These are phyloP conservation scores for Vitis hybrid DNA, from an alignment of 177 flowering plant species.

Conservation along the genomic window DNA sequence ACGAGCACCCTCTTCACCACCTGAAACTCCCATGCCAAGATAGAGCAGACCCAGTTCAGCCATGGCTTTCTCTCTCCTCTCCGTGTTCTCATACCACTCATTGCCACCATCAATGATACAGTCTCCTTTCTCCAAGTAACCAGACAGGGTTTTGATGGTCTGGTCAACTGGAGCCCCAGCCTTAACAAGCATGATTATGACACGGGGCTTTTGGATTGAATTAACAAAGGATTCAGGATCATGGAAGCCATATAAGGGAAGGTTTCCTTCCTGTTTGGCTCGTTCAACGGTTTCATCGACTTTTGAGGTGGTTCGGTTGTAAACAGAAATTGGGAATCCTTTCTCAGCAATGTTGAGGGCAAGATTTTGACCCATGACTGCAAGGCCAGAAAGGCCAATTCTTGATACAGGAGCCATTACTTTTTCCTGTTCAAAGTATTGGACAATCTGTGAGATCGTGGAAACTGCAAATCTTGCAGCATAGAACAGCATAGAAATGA, in stretches of 20 bases:
- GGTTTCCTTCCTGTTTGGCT: slow-evolving; percentile 46
- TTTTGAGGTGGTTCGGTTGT: slow-evolving; percentile 52
- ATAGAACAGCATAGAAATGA: background rate
- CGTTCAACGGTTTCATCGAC: slow-evolving; percentile 49
- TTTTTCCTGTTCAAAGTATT: slow-evolving; percentile 7
- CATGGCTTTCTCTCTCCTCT: slow-evolving; percentile 41
- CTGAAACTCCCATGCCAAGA: slow-evolving; percentile 55
- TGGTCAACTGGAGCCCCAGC: slow-evolving; percentile 53
- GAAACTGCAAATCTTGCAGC: background rate
- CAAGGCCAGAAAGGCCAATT: slow-evolving; percentile 58
- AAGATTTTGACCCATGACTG: slow-evolving; percentile 57
- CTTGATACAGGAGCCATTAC: slow-evolving; percentile 31
- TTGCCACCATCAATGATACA: slow-evolving; percentile 60
- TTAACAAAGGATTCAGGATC: slow-evolving; percentile 42
- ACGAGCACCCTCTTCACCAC: slow-evolving; percentile 55
- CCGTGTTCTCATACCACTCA: slow-evolving; percentile 60
- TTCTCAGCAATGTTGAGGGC: slow-evolving; percentile 56
- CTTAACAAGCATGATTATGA: slow-evolving; percentile 51
- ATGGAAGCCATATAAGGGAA: slow-evolving; percentile 45
- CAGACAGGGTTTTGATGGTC: slow-evolving; percentile 46
- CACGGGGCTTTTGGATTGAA: slow-evolving; percentile 47
- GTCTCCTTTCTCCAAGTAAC: slow-evolving; percentile 51
- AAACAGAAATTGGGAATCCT: slow-evolving; percentile 51
- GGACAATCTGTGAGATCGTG: background rate
- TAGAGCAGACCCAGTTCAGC: slow-evolving; percentile 44